phyloP scores from a whole-genome alignment of 805 yeast species.

The Cyberlindnera amylophila region DNA sequence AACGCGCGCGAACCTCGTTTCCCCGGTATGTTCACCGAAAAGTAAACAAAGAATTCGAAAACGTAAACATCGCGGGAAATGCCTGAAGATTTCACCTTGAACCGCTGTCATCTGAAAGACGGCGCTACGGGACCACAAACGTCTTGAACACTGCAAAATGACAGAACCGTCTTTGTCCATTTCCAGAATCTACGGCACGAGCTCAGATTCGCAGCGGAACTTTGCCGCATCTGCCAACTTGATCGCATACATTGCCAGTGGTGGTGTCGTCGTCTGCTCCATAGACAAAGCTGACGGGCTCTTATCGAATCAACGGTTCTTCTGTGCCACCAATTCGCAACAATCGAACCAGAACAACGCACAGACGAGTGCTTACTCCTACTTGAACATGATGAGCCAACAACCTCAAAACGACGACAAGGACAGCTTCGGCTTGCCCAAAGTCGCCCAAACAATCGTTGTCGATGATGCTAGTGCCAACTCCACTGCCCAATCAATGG shows the following conservation, averaged over 20 bases:
- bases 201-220: slow-evolving; percentile 40
- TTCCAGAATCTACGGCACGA: slow-evolving; percentile 42
- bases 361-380: slow-evolving; percentile 14
- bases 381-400: slow-evolving; percentile 14
- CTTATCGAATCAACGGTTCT: slow-evolving; percentile 41
- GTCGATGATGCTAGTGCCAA: slow-evolving; percentile 12
- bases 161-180: slow-evolving; percentile 14
- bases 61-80: slow-evolving; percentile 4
- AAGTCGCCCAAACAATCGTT: slow-evolving; percentile 13
- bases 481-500: slow-evolving; percentile 4
- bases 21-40: slow-evolving; percentile 1
- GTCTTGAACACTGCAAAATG: too few relatives aligned
- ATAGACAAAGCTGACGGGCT: slow-evolving; percentile 23
- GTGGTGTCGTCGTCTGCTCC: slow-evolving; percentile 52
- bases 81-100: not conserved
- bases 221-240: slow-evolving; percentile 37
- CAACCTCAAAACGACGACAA: slow-evolving; percentile 12
- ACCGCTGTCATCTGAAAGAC: not conserved
- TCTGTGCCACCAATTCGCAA: slow-evolving; percentile 39
- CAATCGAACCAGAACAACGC: not conserved
- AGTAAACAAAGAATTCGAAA: slow-evolving; percentile 13
- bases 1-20: too few relatives aligned
- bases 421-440: slow-evolving; percentile 17
- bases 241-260: slow-evolving; percentile 54
- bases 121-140: not conserved